Evolutionary conservation across 441 rosid species (phyloP).

Genomic region (Breynia disticha): DNA sequence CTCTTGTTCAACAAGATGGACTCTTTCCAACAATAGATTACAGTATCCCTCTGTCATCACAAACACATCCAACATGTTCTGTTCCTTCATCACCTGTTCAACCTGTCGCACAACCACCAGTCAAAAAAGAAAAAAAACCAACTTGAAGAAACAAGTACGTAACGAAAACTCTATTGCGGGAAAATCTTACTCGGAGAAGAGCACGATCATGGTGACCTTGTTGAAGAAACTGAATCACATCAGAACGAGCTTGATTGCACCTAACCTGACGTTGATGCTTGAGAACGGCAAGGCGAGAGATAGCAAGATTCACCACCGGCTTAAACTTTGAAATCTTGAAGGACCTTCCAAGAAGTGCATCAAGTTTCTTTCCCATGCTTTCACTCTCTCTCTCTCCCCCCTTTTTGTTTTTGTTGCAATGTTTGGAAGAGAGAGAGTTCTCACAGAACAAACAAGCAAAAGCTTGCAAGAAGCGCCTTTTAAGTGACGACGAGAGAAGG

Average conservation of each 20-base stretch:
- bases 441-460: constrained; percentile 15
- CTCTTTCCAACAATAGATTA: constrained; percentile 53
- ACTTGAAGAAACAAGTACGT: too few relatives aligned
- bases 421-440: background rate
- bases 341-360: constrained; percentile 54
- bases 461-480: constrained; percentile 9
- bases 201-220: constrained; percentile 68
- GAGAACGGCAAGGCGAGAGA: constrained; percentile 62
- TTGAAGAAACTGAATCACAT: constrained; percentile 70
- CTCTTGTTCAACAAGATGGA: constrained; percentile 56
- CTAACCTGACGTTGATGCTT: constrained; percentile 63
- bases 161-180: background rate
- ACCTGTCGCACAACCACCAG: constrained; percentile 23
- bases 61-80: constrained; percentile 61
- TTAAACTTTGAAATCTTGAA: constrained; percentile 58
- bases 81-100: constrained; percentile 66
- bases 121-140: background rate
- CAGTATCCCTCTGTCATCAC: constrained; percentile 55
- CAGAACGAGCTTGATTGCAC: constrained; percentile 52
- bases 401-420: background rate
- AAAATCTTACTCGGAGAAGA: constrained; percentile 51
- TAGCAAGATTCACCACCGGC: constrained; percentile 42
- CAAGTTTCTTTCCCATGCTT: constrained; percentile 73
- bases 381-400: background rate
- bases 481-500: constrained; percentile 17